These are phyloP conservation scores for Quercus lobata DNA, from an alignment of 331 rosid species.

Conservation along the genomic window DNA sequence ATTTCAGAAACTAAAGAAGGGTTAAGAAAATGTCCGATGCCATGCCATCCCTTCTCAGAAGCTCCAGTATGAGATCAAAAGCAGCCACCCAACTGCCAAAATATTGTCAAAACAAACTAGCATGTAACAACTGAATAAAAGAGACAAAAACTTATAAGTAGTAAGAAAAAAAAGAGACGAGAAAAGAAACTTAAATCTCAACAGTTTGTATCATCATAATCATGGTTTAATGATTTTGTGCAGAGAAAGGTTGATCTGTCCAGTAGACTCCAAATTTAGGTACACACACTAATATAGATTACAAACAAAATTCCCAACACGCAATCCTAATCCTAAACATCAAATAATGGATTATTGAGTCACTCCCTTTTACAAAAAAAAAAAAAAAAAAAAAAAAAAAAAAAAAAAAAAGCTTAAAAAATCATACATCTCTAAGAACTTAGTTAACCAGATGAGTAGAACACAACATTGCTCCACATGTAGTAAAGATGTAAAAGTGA, in stretches of 20 bases:
- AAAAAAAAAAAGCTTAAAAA: not conserved
- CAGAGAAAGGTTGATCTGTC: not conserved
- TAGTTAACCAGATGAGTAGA: not conserved
- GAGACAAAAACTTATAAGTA: not conserved
- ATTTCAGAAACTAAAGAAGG: constrained; percentile 13
- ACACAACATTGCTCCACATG: too few relatives aligned
- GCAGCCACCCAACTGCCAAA: constrained; percentile 82
- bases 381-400: not conserved
- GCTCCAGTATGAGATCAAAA: constrained; percentile 28
- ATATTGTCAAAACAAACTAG: constrained; percentile 9
- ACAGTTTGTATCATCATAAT: not conserved
- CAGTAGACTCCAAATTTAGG: not conserved
- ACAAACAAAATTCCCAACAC: too few relatives aligned
- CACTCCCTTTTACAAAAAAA: not conserved
- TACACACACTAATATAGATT: too few relatives aligned
- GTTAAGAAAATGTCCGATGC: not conserved
- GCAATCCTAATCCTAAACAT: not conserved
- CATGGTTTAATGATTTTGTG: not conserved
- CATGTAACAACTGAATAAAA: not conserved
- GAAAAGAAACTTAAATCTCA: not conserved
- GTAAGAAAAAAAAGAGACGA: not conserved
- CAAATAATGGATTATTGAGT: not conserved
- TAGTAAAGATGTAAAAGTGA: not conserved
- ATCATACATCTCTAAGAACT: not conserved
- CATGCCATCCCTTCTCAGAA: constrained; percentile 5